Percentiles rank a stretch among this genome's conserved stretches.
phyloP scores from a whole-genome alignment of 164 flowering plant genomes.

The Annona squamosa region DNA sequence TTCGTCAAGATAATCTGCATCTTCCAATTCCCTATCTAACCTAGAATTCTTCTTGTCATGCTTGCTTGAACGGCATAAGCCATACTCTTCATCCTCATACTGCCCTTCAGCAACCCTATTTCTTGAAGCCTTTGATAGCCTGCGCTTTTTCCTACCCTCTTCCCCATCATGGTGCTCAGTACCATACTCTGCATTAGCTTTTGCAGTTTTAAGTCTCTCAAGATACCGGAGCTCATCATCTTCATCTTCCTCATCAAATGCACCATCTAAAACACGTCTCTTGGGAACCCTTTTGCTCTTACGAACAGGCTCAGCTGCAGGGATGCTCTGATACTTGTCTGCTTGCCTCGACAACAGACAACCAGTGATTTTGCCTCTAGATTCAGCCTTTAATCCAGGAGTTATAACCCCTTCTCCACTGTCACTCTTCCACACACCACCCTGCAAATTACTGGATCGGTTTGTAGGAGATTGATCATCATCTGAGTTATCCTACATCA shows the following conservation, averaged over 20 bases:
- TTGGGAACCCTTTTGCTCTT: conserved; percentile 84
- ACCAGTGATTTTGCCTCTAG: conserved; percentile 35
- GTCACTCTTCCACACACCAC: conserved; percentile 77
- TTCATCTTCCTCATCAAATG: conserved; percentile 60
- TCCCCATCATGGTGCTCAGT: conserved; percentile 38
- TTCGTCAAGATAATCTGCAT: conserved; percentile 57
- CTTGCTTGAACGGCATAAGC: conserved; percentile 23
- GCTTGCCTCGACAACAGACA: conserved; percentile 31
- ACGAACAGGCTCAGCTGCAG: conserved; percentile 46
- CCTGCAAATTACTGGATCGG: conserved; percentile 47
- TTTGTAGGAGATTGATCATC: conserved; percentile 29
- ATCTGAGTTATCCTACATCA: conserved; percentile 42
- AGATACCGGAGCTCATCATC: conserved; percentile 90
- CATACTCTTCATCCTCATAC: conserved; percentile 18
- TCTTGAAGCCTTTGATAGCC: conserved; percentile 35
- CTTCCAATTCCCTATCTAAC: conserved; percentile 41
- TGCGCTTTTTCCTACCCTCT: conserved; percentile 40
- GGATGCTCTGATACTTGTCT: conserved; percentile 24
- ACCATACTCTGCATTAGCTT: conserved; percentile 12
- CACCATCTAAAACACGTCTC: conserved; percentile 56
- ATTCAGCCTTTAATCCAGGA: conserved; percentile 33
- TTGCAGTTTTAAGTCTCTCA: conserved; percentile 63
- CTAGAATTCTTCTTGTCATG: conserved; percentile 54
- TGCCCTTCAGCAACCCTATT: conserved; percentile 19
- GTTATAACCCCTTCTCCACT: conserved; percentile 31